Percentiles rank a stretch among this genome's conserved stretches.
Conservation (phyloP, 345 rosid species). For the Streptanthus diversifolius region DNA sequence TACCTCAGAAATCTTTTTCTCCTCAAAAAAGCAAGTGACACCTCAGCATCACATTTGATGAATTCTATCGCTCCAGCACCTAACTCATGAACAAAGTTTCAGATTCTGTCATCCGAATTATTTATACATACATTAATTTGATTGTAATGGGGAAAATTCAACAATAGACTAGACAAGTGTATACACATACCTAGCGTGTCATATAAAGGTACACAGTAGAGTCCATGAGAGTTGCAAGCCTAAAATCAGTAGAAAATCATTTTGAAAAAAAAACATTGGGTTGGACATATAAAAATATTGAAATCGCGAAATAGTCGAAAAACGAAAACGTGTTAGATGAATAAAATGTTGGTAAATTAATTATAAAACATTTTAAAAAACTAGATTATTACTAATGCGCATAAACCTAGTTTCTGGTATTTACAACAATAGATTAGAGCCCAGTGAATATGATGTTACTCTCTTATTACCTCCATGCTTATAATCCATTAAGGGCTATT, state of each 20-base stretch:
- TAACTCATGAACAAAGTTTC: conserved; percentile 18
- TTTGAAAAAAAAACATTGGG: not conserved
- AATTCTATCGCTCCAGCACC: conserved; percentile 96
- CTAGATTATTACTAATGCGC: not conserved
- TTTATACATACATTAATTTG: not conserved
- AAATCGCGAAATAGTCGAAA: too few relatives aligned
- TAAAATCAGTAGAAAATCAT: conserved; percentile 35
- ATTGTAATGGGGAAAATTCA: not conserved
- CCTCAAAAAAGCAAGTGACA: conserved; percentile 86
- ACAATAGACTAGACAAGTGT: not conserved
- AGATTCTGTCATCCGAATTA: not conserved
- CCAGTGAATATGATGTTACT: not conserved
- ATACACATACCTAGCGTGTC: conserved; percentile 81
- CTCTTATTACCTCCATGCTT: conserved; percentile 83
- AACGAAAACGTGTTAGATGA: too few relatives aligned
- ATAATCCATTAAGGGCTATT: conserved; percentile 89
- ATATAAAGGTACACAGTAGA: conserved; percentile 90
- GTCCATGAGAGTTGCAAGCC: conserved; percentile 99
- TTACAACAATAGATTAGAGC: not conserved
- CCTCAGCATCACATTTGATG: conserved; percentile 82
- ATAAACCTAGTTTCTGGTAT: not conserved
- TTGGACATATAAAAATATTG: too few relatives aligned
- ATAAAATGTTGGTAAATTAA: not conserved
- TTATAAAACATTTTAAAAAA: not conserved
- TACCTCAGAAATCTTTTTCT: conserved; percentile 89